A percentile compares a stretch with the other conserved stretches of the same genome.
phyloP scores from a whole-genome alignment of 169 alveolate genomes.

The Plasmodium malariae region DNA sequence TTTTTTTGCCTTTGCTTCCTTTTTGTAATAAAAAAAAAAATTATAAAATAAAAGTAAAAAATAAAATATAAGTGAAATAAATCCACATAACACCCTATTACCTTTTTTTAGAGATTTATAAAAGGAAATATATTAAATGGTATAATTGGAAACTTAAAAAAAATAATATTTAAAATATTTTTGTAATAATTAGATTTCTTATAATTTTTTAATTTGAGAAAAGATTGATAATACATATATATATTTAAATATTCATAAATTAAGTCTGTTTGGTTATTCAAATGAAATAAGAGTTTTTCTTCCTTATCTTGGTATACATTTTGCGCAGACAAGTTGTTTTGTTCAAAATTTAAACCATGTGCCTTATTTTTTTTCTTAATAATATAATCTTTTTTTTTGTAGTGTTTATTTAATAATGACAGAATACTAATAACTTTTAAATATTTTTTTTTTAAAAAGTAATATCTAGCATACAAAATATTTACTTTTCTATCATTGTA shows the following conservation, averaged over 20 bases:
- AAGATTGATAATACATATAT: slow-evolving; percentile 65
- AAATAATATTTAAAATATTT: slow-evolving; percentile 46
- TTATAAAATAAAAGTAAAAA: neutral
- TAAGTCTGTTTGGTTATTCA: slow-evolving; percentile 65
- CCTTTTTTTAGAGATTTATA: slow-evolving; percentile 59
- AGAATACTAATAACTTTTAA: slow-evolving; percentile 47
- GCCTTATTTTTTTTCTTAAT: slow-evolving; percentile 10
- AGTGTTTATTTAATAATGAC: slow-evolving; percentile 57
- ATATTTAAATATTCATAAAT: slow-evolving; percentile 70
- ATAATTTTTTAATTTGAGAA: slow-evolving; percentile 34
- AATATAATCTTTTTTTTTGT: slow-evolving; percentile 29
- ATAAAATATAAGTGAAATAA: neutral
- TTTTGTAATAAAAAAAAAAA: neutral
- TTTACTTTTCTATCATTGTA: slow-evolving; percentile 65
- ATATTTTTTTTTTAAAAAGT: slow-evolving; percentile 67
- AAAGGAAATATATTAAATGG: slow-evolving; percentile 59
- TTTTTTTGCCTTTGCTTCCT: neutral
- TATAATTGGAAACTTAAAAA: slow-evolving; percentile 54
- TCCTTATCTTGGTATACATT: neutral
- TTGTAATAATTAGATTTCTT: slow-evolving; percentile 50
- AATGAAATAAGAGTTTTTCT: slow-evolving; percentile 16
- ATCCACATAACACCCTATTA: no score
- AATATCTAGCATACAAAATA: slow-evolving; percentile 65
- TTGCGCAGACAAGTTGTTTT: neutral
- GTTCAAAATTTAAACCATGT: neutral